phyloP scores from a whole-genome alignment of 768 basidiomycete species.

The Boletus rufocinnamomeus region DNA sequence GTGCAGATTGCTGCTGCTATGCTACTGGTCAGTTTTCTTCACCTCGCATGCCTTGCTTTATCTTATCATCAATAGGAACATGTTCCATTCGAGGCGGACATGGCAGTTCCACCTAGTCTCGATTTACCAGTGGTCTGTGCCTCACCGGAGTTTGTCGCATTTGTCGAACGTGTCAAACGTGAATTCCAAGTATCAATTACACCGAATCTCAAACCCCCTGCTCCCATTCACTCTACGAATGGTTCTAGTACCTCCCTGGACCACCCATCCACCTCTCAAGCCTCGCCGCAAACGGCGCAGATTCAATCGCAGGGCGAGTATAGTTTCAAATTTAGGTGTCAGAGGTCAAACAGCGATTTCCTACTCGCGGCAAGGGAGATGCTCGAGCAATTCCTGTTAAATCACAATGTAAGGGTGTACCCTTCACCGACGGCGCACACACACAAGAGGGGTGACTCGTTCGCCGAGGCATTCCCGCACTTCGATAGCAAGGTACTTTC shows the following conservation, averaged over 20 bases:
- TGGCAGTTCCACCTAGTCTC: slow-evolving; percentile 81
- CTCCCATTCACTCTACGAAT: slow-evolving; percentile 42
- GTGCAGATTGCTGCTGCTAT: slow-evolving; percentile 96
- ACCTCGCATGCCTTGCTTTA: not conserved
- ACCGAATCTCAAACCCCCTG: slow-evolving; percentile 65
- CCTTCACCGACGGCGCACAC: slow-evolving; percentile 76
- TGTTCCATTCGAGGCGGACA: slow-evolving; percentile 94
- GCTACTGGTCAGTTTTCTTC: slow-evolving; percentile 67
- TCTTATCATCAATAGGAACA: slow-evolving; percentile 66
- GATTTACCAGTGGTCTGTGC: slow-evolving; percentile 76
- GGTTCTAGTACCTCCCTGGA: slow-evolving; percentile 53
- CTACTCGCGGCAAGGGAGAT: slow-evolving; percentile 87
- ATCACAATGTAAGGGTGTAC: slow-evolving; percentile 81
- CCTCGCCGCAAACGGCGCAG: slow-evolving; percentile 22
- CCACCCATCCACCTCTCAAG: slow-evolving; percentile 36
- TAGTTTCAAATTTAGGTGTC: slow-evolving; percentile 95
- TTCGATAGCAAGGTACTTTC: slow-evolving; percentile 94
- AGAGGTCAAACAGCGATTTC: slow-evolving; percentile 93
- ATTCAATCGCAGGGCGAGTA: slow-evolving; percentile 54
- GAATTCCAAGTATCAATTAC: slow-evolving; percentile 91
- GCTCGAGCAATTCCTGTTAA: slow-evolving; percentile 87
- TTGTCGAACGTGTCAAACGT: slow-evolving; percentile 88
- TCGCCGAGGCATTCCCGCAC: slow-evolving; percentile 94
- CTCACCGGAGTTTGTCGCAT: slow-evolving; percentile 80
- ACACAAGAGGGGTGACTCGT: slow-evolving; percentile 88